Evolutionary conservation across 345 rosid species (phyloP), one percentile per base, ranked within the genome.

Genomic region (Arabidopsis suecica): DNA sequence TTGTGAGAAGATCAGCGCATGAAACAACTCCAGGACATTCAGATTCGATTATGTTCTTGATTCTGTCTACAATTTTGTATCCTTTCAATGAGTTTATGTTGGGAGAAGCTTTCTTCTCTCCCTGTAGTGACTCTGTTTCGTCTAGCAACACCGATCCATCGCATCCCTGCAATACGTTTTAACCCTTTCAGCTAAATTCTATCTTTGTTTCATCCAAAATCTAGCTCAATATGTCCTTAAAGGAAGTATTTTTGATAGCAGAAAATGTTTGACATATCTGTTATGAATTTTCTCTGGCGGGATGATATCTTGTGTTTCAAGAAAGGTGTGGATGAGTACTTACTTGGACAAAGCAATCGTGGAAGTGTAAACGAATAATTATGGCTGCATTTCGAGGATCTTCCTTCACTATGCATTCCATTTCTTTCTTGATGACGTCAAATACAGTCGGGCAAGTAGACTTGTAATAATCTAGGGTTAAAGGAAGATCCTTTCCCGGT

Each of bases 331-430:
- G 32, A 40, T 49, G 38, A 33, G 12, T 41, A 47, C 51, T 7
- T 38, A 93, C 98, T 93, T 94, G 96, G 49, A 89, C 92, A 61
- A 94, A 91, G 76, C 97, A 94, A 61, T 91, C 97, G 8, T 94
- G 97, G 83, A 94, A 90, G 81, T 94, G 97, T 64, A 94, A 64
- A 33, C 93, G 87, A 5, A 88, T 60, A 3, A 87, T 7, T 28
- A 86, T 65, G 44, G 98, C 97, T 2, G 98, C 97, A 54, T 86
- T 94, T 7, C 96, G 88, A 4, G 96, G 97, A 82, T 94, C 88
- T 6, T 85, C 85, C 10, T 87, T 84, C 38, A 94, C 95, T 4
- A 88, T 92, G 60, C 97, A 94, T 71, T 91, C 97, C 92, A 88
- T 90, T 80, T 91, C 97, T 78, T 86, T 90, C 81, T 75, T 86